phyloP scores from a whole-genome alignment of 768 basidiomycete genomes.

The Hygrocybe punicea region DNA sequence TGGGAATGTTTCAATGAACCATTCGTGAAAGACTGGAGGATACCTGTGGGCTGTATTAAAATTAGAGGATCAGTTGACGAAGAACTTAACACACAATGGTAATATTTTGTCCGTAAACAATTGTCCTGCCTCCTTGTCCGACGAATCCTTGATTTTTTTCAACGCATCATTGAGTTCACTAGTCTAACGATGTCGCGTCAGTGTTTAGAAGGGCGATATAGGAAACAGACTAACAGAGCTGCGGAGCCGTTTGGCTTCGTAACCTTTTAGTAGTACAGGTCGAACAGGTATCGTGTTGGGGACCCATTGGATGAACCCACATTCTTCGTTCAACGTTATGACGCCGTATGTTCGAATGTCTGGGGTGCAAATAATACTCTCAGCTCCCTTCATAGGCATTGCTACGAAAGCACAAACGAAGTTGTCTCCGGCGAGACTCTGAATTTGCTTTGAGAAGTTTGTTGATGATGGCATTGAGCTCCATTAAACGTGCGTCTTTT shows the following conservation, averaged over 20 bases:
- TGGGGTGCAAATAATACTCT: conserved; percentile 27
- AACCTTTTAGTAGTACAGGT: conserved; percentile 64
- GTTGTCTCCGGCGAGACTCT: conserved; percentile 83
- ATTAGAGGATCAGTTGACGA: background rate
- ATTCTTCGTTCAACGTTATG: conserved; percentile 95
- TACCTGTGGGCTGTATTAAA: conserved; percentile 42
- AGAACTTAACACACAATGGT: conserved; percentile 43
- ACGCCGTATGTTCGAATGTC: conserved; percentile 98
- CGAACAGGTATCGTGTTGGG: conserved; percentile 86
- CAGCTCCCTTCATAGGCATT: background rate
- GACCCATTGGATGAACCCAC: conserved; percentile 98
- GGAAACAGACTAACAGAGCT: conserved; percentile 34
- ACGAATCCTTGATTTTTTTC: conserved; percentile 47
- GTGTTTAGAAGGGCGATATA: background rate
- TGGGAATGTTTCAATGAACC: conserved; percentile 96
- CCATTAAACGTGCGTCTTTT: conserved; percentile 97
- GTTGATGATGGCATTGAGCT: conserved; percentile 96
- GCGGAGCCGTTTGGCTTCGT: conserved; percentile 46
- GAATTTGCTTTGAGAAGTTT: conserved; percentile 92
- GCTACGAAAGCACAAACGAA: conserved; percentile 57
- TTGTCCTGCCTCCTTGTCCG: conserved; percentile 49
- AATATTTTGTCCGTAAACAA: conserved; percentile 56
- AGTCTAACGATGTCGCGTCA: conserved; percentile 31
- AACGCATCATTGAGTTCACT: conserved; percentile 46
- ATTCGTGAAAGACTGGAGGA: conserved; percentile 90